Conservation (phyloP, 108 stramenopile species). For the Discostella stelligeroides region DNA sequence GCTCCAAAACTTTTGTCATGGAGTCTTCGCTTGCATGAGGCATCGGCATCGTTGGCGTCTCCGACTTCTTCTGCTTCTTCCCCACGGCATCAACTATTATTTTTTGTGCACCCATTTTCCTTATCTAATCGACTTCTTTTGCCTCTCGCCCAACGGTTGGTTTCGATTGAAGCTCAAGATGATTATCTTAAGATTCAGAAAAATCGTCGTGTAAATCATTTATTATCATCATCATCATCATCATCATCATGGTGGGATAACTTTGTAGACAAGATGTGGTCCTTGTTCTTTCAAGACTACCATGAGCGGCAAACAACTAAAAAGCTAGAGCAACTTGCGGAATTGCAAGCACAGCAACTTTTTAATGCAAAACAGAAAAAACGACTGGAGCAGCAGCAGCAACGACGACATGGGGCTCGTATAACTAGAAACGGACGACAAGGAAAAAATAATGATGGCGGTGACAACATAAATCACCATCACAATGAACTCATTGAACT, state of each 20-base stretch:
- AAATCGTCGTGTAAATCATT: not conserved
- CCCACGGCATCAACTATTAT: not conserved
- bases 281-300: conserved; percentile 33
- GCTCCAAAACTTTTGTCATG: too few relatives aligned
- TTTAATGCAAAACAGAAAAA: conserved; percentile 10
- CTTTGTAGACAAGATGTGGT: conserved; percentile 41
- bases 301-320: conserved; percentile 20
- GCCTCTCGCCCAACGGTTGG: conserved; percentile 55
- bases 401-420: not conserved
- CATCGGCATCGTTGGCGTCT: conserved; percentile 4
- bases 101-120: not conserved
- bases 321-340: not conserved
- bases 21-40: conserved; percentile 32
- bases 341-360: conserved; percentile 8
- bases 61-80: too few relatives aligned
- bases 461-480: not conserved
- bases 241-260: conserved; percentile 32
- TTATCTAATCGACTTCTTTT: conserved; percentile 41
- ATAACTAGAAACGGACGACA: not conserved
- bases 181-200: conserved; percentile 21
- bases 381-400: not conserved
- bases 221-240: conserved; percentile 1
- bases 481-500: conserved; percentile 8
- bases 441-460: conserved; percentile 2
- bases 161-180: conserved; percentile 63